A percentile compares a stretch with the other conserved stretches of the same genome.
Conservation (phyloP, 495 filamentous ascomycete genomes). For the Immersiella caudata region DNA sequence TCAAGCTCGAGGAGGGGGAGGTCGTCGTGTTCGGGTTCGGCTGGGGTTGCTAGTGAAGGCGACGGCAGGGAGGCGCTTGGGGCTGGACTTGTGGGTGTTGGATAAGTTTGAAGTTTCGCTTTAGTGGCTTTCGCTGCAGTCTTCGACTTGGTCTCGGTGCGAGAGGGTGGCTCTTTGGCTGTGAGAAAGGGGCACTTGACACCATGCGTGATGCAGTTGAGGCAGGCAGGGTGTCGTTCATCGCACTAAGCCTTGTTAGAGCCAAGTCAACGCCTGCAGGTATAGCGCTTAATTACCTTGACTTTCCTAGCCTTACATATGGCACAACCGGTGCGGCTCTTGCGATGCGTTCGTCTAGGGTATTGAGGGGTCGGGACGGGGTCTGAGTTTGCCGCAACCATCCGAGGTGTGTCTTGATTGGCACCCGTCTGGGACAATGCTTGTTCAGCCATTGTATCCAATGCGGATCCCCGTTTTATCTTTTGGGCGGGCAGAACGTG, state of each 20-base stretch:
- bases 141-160: background rate
- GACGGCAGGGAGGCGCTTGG: constrained; percentile 1
- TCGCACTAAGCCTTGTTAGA: constrained; percentile 38
- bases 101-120: background rate
- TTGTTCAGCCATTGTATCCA: background rate
- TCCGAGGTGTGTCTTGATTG: background rate
- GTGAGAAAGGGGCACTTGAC: constrained; percentile 44
- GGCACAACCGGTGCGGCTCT: constrained; percentile 47
- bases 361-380: background rate
- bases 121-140: background rate
- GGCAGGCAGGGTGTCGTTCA: constrained; percentile 46
- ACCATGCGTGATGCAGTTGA: constrained; percentile 48
- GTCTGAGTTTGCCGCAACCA: background rate
- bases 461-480: background rate
- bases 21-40: constrained; percentile 6
- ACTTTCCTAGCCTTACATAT: constrained; percentile 48
- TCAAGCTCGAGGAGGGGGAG: constrained; percentile 45
- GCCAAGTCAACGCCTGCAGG: background rate
- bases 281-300: constrained; percentile 34
- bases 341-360: constrained; percentile 36
- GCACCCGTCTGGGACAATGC: background rate
- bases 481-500: background rate
- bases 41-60: background rate
- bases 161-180: background rate
- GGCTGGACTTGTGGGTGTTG: background rate